A percentile compares a stretch with the other conserved stretches of the same genome.
Conservation (phyloP, 306 rosid genomes). For the Senna siamea region DNA sequence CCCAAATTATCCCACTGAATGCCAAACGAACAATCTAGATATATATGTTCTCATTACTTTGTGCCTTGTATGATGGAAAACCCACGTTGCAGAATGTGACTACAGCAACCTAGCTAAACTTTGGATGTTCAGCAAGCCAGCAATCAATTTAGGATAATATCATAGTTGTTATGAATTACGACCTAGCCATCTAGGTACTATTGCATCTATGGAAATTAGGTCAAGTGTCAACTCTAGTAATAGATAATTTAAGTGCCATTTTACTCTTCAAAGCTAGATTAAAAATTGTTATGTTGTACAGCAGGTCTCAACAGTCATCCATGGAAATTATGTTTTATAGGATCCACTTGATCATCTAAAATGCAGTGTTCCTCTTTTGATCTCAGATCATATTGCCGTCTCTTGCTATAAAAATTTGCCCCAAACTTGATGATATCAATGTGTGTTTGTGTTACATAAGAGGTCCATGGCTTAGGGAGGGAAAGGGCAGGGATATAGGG, state of each 20-base stretch:
- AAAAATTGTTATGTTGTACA: background rate
- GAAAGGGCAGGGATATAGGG: too few species aligned
- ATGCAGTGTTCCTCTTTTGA: background rate
- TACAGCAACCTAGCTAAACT: background rate
- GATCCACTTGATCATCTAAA: conserved; percentile 19
- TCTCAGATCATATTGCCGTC: conserved; percentile 9
- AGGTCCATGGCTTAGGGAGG: too few species aligned
- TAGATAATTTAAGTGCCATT: conserved; percentile 18
- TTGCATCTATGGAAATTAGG: background rate
- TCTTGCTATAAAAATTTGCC: background rate
- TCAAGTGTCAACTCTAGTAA: background rate
- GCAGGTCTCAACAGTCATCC: conserved; percentile 14
- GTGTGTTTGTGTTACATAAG: too few species aligned
- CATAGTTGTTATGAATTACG: conserved; percentile 2
- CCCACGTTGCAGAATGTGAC: background rate
- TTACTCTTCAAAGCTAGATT: conserved; percentile 8
- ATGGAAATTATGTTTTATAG: background rate
- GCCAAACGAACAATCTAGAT: background rate
- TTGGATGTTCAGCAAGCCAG: conserved; percentile 7
- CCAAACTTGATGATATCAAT: background rate
- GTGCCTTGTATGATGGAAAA: background rate
- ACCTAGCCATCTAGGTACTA: background rate
- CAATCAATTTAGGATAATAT: conserved; percentile 1
- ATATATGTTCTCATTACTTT: background rate
- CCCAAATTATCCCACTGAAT: background rate